These are phyloP conservation scores for Kodamaea arcana DNA, from an alignment of 1,139 yeast species.

Conservation along the genomic window DNA sequence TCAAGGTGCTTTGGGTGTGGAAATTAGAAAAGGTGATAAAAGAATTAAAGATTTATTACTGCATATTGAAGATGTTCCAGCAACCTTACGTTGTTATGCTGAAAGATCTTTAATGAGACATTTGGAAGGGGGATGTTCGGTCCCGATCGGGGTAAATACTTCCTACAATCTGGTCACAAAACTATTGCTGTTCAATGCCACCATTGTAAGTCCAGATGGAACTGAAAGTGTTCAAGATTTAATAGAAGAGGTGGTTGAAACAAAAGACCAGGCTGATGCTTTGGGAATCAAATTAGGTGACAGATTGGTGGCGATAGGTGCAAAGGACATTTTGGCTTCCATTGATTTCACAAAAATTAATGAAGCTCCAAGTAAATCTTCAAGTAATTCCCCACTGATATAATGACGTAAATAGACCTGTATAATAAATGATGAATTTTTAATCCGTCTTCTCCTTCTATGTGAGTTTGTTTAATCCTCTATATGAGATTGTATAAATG, in stretches of 20 bases:
- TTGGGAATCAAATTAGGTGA: constrained; percentile 73
- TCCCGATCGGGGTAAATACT: constrained; percentile 90
- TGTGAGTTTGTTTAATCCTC: too few relatives aligned
- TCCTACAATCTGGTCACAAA: constrained; percentile 43
- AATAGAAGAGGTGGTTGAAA: constrained; percentile 28
- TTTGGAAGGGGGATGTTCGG: constrained; percentile 96
- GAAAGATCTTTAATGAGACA: constrained; percentile 85
- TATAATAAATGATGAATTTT: too few relatives aligned
- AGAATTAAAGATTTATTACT: constrained; percentile 54
- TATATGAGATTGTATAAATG: too few relatives aligned
- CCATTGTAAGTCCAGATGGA: constrained; percentile 88
- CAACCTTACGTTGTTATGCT: constrained; percentile 79
- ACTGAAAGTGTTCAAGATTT: constrained; percentile 56
- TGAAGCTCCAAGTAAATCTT: constrained; percentile 27
- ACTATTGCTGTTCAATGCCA: constrained; percentile 53
- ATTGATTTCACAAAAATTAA: constrained; percentile 69
- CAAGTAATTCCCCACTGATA: not conserved
- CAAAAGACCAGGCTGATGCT: constrained; percentile 59
- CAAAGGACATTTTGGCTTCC: constrained; percentile 73
- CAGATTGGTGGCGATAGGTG: constrained; percentile 68
- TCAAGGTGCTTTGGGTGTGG: constrained; percentile 95
- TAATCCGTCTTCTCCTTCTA: too few relatives aligned
- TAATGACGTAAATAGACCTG: too few relatives aligned
- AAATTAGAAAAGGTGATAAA: constrained; percentile 69
- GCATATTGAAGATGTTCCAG: constrained; percentile 60